Base-by-base conservation (phyloP, 306 rosid genomes). In the Rosa lucieae region DNA sequence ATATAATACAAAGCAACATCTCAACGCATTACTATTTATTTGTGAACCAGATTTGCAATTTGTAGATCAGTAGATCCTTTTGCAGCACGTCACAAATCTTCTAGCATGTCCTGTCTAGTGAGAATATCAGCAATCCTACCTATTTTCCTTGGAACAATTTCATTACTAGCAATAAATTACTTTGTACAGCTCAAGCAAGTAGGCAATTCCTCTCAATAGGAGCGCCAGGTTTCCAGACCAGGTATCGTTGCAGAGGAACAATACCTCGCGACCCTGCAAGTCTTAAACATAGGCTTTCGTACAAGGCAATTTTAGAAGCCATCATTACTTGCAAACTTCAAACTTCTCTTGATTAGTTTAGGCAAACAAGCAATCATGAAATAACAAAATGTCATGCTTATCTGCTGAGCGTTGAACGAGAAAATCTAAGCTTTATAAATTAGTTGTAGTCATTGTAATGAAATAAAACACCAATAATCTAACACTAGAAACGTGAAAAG, bases 401-500 rank as follows among this genome's bases (percentile, higher is more conserved):
- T 37, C 18, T 8, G 29, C 20, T 35, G 39, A 52, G 66, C 51
- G 53, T 37, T 3, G 1, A 0, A 35, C 46, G n/a, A 1, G 12
- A 75, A 17, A 62, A 18, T 76, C 35, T 13, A 44, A 44, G 20
- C 78, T 49, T 23, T 46, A 42, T 0, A 8, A 18, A 32, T 29
- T 29, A 29, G 76, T 59, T 39, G 53, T 59, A 0, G 10, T 44
- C 43, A 29, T 5, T 35, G 26, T 8, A 3, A 63, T 29, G 79
- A 32, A 76, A 20, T 6, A 32, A 68, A 43, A 13, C 29, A 61
- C 58, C 11, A 61, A 2, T 26, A 17, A 35, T 72, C 65, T 59
- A 47, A 68, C 59, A 81, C 55, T 49, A 79, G 49, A 78, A 82
- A 52, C 74, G 40, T 18, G 78, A 59, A 11, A 74, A 73, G 58